Conservation (phyloP, 169 alveolate genomes). For the Babesia caballi region DNA sequence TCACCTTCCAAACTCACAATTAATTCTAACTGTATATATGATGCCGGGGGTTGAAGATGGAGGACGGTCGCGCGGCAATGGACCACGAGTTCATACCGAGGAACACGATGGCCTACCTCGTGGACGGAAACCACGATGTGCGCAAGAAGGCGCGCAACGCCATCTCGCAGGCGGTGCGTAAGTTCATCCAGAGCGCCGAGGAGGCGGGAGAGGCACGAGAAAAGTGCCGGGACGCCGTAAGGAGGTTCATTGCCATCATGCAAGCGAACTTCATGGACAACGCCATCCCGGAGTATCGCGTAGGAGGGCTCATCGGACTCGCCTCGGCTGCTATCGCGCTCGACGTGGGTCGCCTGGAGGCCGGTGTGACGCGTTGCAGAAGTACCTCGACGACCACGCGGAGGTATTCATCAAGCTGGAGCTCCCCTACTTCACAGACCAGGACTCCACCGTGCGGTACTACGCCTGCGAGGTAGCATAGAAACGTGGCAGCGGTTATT, state of each 20-base stretch:
- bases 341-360: conserved; percentile 31
- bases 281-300: conserved; percentile 48
- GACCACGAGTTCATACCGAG: conserved; percentile 64
- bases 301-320: conserved; percentile 63
- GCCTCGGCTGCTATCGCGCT: conserved; percentile 66
- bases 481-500: neutral
- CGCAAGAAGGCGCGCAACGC: conserved; percentile 51
- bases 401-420: conserved; percentile 39
- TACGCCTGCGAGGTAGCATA: conserved; percentile 74
- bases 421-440: conserved; percentile 63
- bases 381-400: conserved; percentile 21
- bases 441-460: conserved; percentile 71
- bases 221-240: conserved; percentile 17
- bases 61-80: neutral
- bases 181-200: neutral
- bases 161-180: conserved; percentile 46
- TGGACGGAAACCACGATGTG: conserved; percentile 35
- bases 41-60: neutral
- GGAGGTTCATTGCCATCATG: conserved; percentile 38
- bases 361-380: neutral
- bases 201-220: conserved; percentile 5
- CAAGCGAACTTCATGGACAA: conserved; percentile 46
- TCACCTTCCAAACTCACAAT: conserved; percentile 65
- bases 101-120: conserved; percentile 11
- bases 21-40: neutral